Evolutionary conservation across 2,329 filamentous ascomycete genomes (phyloP).

Genomic region (Bipolaris bicolor): DNA sequence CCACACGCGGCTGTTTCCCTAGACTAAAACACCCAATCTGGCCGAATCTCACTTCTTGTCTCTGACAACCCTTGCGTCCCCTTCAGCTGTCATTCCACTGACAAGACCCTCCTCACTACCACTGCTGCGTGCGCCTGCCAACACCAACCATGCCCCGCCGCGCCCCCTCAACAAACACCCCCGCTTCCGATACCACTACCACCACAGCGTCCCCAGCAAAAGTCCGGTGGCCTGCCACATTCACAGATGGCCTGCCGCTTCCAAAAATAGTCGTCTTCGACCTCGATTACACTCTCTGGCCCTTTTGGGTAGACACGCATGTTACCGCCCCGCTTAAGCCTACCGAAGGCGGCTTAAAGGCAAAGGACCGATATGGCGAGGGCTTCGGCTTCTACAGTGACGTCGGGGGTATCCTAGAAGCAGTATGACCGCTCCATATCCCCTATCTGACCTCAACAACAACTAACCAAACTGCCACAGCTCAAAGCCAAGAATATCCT

Average conservation of each 20-base stretch:
- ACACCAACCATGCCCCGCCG: conserved; percentile 40
- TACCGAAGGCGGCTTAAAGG: conserved; percentile 51
- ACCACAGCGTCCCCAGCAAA: conserved; percentile 46
- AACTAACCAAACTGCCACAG: conserved; percentile 27
- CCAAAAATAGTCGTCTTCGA: conserved; percentile 90
- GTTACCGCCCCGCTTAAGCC: conserved; percentile 74
- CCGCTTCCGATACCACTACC: conserved; percentile 26
- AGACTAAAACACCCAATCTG: too few relatives aligned
- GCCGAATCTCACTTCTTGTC: not conserved
- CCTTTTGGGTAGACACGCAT: conserved; percentile 97
- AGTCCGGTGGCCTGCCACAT: conserved; percentile 58
- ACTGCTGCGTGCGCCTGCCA: not conserved
- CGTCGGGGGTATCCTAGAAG: conserved; percentile 50
- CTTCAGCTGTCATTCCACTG: not conserved
- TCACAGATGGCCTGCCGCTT: conserved; percentile 72
- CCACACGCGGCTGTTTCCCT: not conserved
- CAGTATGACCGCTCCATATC: conserved; percentile 29
- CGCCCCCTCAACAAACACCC: not conserved
- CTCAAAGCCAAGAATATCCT: conserved; percentile 56
- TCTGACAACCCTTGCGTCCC: not conserved
- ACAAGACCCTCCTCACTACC: not conserved
- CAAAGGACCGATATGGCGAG: conserved; percentile 59
- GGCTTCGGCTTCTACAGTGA: conserved; percentile 56
- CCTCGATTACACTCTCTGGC: conserved; percentile 98
- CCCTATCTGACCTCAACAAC: not conserved